A percentile compares a stretch with the other conserved stretches of the same genome.
Conservation (phyloP, 495 filamentous ascomycete species). For the Xylaria telfairii region DNA sequence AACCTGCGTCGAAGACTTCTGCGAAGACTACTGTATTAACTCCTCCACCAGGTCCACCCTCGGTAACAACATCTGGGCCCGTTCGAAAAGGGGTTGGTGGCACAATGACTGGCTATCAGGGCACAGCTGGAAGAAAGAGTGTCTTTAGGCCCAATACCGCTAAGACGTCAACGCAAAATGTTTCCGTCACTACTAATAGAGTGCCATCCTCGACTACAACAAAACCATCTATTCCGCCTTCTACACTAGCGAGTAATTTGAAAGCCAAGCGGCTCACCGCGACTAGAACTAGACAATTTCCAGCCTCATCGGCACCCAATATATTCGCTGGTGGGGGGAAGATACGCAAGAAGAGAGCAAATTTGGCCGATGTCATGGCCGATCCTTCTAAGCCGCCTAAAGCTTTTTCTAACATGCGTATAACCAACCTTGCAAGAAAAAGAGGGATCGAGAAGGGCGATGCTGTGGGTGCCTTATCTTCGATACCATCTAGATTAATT, state of each 20-base stretch:
- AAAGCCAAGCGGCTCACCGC: conserved; percentile 31
- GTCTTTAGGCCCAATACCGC: conserved; percentile 16
- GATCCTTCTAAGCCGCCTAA: conserved; percentile 44
- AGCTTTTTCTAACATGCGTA: conserved; percentile 35
- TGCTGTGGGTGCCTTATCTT: conserved; percentile 28
- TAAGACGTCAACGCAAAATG: neutral
- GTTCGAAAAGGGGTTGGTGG: conserved; percentile 12
- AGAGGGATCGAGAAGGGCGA: conserved; percentile 34
- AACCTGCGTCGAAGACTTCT: neutral
- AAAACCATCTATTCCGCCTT: neutral
- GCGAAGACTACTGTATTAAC: neutral
- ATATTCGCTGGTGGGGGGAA: conserved; percentile 36
- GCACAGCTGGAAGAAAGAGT: conserved; percentile 36
- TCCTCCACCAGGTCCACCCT: neutral
- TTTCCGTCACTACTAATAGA: neutral
- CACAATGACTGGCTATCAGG: conserved; percentile 40
- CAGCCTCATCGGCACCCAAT: conserved; percentile 23
- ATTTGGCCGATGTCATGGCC: conserved; percentile 38
- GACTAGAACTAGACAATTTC: conserved; percentile 30
- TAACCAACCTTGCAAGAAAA: conserved; percentile 38
- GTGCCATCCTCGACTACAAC: conserved; percentile 21
- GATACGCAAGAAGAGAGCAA: conserved; percentile 31
- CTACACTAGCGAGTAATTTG: conserved; percentile 28
- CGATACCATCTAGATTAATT: conserved; percentile 36
- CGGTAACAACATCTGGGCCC: conserved; percentile 11